Evolutionary conservation across 2,329 filamentous ascomycete genomes (phyloP).

Genomic region (Botryotinia narcissicola): DNA sequence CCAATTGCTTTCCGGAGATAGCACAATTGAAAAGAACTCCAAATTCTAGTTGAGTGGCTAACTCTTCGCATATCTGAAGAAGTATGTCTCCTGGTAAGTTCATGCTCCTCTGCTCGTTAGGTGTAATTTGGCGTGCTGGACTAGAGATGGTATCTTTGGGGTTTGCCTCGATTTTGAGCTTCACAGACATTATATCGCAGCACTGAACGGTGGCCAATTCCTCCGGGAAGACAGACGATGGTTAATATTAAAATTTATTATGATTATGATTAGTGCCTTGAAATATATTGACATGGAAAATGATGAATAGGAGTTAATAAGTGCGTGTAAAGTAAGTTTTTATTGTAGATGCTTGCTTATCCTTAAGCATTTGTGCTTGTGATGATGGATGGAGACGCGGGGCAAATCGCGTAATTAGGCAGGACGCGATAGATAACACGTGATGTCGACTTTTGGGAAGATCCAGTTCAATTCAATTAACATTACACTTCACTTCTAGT

Average conservation of each 20-base stretch:
- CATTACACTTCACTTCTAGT: neutral
- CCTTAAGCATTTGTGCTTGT: neutral
- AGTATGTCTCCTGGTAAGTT: conserved; percentile 51
- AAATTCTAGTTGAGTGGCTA: conserved; percentile 56
- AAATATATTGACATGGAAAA: neutral
- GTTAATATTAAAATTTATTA: neutral
- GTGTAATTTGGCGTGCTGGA: neutral
- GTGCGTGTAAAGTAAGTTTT: neutral
- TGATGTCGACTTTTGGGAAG: neutral
- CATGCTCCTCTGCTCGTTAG: conserved; percentile 13
- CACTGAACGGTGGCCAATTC: neutral
- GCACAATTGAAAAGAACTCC: conserved; percentile 59
- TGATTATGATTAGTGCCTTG: neutral
- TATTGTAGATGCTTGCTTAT: neutral
- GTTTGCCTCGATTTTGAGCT: neutral
- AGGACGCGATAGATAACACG: neutral
- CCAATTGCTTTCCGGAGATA: conserved; percentile 53
- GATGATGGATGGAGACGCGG: neutral
- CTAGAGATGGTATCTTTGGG: neutral
- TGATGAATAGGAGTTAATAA: neutral
- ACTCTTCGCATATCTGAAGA: conserved; percentile 58
- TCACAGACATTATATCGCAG: conserved; percentile 11
- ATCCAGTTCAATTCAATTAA: neutral
- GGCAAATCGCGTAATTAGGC: conserved; percentile 6
- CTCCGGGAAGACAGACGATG: neutral